Percentiles rank a stretch among this genome's conserved stretches.
Evolutionary conservation across 129 eudicot species (phyloP).

Genomic region (Daucus carota): DNA sequence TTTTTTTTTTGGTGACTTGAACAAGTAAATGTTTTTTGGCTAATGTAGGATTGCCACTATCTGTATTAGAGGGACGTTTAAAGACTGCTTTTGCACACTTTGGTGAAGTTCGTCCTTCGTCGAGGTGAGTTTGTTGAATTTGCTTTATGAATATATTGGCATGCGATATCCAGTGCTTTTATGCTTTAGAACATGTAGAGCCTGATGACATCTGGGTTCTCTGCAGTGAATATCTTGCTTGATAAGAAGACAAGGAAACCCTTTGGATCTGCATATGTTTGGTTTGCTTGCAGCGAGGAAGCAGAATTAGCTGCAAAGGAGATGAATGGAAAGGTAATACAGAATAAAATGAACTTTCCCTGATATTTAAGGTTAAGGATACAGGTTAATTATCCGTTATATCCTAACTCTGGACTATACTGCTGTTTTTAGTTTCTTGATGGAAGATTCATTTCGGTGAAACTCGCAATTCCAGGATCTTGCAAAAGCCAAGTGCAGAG

Average conservation of each 20-base stretch:
- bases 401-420: background rate
- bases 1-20: background rate
- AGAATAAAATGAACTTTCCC: background rate
- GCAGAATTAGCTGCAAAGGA: slow-evolving; percentile 33
- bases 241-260: slow-evolving; percentile 34
- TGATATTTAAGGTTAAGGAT: background rate
- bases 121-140: slow-evolving; percentile 21
- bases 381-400: background rate
- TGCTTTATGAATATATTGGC: background rate
- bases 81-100: slow-evolving; percentile 24
- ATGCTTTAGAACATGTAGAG: background rate
- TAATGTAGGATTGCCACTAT: slow-evolving; percentile 11
- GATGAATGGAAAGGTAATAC: slow-evolving; percentile 44
- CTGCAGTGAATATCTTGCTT: slow-evolving; percentile 26
- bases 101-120: slow-evolving; percentile 36
- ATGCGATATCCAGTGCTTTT: background rate
- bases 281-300: slow-evolving; percentile 26
- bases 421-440: slow-evolving; percentile 30
- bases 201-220: background rate
- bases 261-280: slow-evolving; percentile 38
- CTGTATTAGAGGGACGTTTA: slow-evolving; percentile 27
- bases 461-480: slow-evolving; percentile 31
- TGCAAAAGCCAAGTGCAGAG: slow-evolving; percentile 21
- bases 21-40: background rate
- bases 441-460: slow-evolving; percentile 33